A percentile compares a stretch with the other conserved stretches of the same genome.
phyloP scores from a whole-genome alignment of 78 protist genomes.

The Cavenderia fasciculata region DNA sequence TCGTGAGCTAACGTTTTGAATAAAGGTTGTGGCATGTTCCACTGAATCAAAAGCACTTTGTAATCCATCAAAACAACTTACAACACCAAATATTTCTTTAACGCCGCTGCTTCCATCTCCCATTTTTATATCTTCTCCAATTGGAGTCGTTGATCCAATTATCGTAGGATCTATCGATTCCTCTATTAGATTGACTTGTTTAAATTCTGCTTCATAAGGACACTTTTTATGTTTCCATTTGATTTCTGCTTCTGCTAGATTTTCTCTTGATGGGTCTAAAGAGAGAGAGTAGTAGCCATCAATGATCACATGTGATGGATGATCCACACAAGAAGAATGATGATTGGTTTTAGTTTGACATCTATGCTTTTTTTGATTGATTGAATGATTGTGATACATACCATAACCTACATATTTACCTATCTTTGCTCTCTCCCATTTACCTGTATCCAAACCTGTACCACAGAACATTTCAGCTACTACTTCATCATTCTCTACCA shows the following conservation, averaged over 20 bases:
- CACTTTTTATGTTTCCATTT: slow-evolving; percentile 51
- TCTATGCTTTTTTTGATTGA: too few relatives aligned
- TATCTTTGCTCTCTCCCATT: slow-evolving; percentile 76
- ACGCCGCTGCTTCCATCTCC: too few relatives aligned
- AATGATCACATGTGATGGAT: too few relatives aligned
- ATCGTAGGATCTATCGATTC: not conserved
- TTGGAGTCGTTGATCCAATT: not conserved
- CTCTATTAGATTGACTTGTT: not conserved
- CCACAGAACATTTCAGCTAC: slow-evolving; percentile 67
- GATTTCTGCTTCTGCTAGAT: slow-evolving; percentile 13
- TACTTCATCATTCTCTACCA: slow-evolving; percentile 35
- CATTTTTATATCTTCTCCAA: not conserved
- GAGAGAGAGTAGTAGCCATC: not conserved
- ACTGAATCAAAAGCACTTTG: slow-evolving; percentile 52
- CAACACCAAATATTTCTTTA: slow-evolving; percentile 9
- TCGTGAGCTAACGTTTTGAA: slow-evolving; percentile 32
- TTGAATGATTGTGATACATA: too few relatives aligned
- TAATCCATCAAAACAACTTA: slow-evolving; percentile 73
- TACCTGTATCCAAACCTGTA: slow-evolving; percentile 66
- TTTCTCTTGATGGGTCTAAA: not conserved
- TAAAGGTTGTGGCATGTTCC: slow-evolving; percentile 24
- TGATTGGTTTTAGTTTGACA: too few relatives aligned
- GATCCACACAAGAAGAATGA: too few relatives aligned
- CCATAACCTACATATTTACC: slow-evolving; percentile 31
- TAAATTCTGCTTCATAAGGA: slow-evolving; percentile 49